Evolutionary conservation across 2,329 filamentous ascomycete species (phyloP).

Genomic region (Ceratocystiopsis minuta): DNA sequence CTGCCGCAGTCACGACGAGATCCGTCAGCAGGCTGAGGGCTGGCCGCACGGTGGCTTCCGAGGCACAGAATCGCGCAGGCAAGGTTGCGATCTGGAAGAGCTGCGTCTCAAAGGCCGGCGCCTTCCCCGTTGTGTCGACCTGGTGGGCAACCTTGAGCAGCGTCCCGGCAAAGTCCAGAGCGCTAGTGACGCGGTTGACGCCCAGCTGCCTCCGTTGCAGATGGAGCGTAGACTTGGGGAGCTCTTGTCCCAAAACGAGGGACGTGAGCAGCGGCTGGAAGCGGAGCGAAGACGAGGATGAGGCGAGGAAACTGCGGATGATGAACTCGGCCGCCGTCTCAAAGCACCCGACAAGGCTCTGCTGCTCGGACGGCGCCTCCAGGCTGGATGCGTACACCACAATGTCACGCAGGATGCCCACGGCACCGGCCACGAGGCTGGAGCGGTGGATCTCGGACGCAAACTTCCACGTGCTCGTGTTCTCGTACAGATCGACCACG

Average conservation of each 20-base stretch:
- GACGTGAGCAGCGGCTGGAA: slow-evolving; percentile 62
- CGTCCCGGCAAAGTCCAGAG: slow-evolving; percentile 47
- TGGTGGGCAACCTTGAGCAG: slow-evolving; percentile 54
- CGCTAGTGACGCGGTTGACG: slow-evolving; percentile 42
- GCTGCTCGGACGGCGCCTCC: slow-evolving; percentile 18
- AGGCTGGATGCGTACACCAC: slow-evolving; percentile 58
- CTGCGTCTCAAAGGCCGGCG: slow-evolving; percentile 53
- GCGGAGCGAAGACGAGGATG: slow-evolving; percentile 49
- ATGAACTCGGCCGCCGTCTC: slow-evolving; percentile 59
- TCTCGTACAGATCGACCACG: slow-evolving; percentile 70
- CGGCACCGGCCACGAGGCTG: slow-evolving; percentile 48
- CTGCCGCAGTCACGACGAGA: slow-evolving; percentile 50
- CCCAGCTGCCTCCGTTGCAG: slow-evolving; percentile 34
- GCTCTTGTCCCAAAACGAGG: slow-evolving; percentile 42
- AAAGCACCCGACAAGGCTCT: slow-evolving; percentile 37
- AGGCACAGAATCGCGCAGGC: slow-evolving; percentile 58
- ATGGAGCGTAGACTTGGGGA: slow-evolving; percentile 44
- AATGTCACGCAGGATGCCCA: slow-evolving; percentile 52
- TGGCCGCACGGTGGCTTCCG: slow-evolving; percentile 45
- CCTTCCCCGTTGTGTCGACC: slow-evolving; percentile 43
- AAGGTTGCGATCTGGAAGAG: slow-evolving; percentile 67
- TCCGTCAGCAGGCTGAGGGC: slow-evolving; percentile 54
- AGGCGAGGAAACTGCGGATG: slow-evolving; percentile 56
- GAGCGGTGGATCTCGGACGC: slow-evolving; percentile 47
- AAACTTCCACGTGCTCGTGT: slow-evolving; percentile 74